Conservation (phyloP, 2,329 filamentous ascomycete genomes). For the Dactylonectria estremocensis region DNA sequence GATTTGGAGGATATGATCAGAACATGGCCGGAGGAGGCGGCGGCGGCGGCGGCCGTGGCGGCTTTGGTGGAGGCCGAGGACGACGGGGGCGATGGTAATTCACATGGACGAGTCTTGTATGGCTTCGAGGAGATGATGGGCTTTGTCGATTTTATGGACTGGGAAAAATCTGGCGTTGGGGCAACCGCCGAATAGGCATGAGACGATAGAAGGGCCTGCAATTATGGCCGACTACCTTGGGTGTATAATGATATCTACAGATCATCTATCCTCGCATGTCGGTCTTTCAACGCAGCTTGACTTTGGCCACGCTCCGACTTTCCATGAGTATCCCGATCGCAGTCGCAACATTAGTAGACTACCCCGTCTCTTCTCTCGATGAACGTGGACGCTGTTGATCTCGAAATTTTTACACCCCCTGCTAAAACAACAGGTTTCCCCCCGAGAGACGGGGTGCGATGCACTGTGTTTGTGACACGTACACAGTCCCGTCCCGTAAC, state of each 20-base stretch:
- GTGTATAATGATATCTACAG: conserved; percentile 24
- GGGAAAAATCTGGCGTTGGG: conserved; percentile 48
- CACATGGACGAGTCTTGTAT: neutral
- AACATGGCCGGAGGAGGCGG: conserved; percentile 60
- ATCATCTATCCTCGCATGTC: conserved; percentile 17
- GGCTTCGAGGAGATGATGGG: conserved; percentile 16
- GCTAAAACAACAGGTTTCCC: conserved; percentile 24
- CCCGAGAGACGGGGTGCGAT: conserved; percentile 17
- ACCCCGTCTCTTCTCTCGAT: conserved; percentile 17
- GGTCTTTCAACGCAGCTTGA: conserved; percentile 23
- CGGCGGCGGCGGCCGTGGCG: conserved; percentile 54
- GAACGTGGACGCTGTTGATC: conserved; percentile 37
- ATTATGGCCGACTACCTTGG: conserved; percentile 25
- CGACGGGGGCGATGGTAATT: conserved; percentile 46
- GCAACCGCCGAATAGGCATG: conserved; percentile 41
- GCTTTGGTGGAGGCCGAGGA: conserved; percentile 49
- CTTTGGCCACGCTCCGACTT: conserved; percentile 39
- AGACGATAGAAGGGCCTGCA: conserved; percentile 41
- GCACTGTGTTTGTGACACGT: conserved; percentile 38
- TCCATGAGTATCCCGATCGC: conserved; percentile 37
- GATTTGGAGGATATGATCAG: conserved; percentile 65
- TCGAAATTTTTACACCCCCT: conserved; percentile 32
- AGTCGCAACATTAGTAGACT: conserved; percentile 41
- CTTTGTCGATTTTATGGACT: conserved; percentile 43
- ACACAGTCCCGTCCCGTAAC: conserved; percentile 38